Evolutionary conservation across 805 yeast genomes (phyloP), one percentile per base, ranked within the genome.

Genomic region (Saccharomyces mikatae): DNA sequence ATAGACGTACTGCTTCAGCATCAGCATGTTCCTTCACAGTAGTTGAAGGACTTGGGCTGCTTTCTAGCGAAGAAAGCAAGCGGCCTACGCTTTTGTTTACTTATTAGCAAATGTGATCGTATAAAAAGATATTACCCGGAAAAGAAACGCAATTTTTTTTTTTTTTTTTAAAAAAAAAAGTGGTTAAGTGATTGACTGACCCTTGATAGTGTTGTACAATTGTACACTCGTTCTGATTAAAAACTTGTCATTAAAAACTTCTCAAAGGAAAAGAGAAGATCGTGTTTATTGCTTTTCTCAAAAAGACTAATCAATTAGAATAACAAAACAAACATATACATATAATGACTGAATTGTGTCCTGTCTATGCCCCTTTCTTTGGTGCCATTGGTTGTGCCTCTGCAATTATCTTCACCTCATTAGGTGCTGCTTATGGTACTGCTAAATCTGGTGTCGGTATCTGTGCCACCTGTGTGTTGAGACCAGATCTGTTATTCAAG

Each of bases 321-420:
- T 46, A 36, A 36, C 24, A 36, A 17, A 36, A 36, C 24, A 36
- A 36, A 36, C 17, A 36, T 9, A 36, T 36, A 36, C 47, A 36
- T 26, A 56, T 24, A 29, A 66, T 65, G 70, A 65, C 68, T 65
- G 72, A 69, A 53, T 63, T 69, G 61, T 69, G 76, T 65, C 74
- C 77, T 48, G 76, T 73, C 57, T 70, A 71, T 62, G 77, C 81
- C 74, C 99, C 99, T 73, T 94, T 94, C 81, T 94, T 94, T 75
- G 99, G 99, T 69, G 92, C 97, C 64, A 89, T 94, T 71, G 99
- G 99, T 72, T 95, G 99, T 81, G 96, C 99, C 56, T 89, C 98
- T 53, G 97, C 99, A 74, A 94, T 94, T 71, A 89, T 95, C 70
- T 94, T 94, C 83, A 91, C 99, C 74, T 89, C 97, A 71, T 89